Base-by-base conservation (phyloP, 1,284 basidiomycete genomes). In the Fomitopsis palustris region DNA sequence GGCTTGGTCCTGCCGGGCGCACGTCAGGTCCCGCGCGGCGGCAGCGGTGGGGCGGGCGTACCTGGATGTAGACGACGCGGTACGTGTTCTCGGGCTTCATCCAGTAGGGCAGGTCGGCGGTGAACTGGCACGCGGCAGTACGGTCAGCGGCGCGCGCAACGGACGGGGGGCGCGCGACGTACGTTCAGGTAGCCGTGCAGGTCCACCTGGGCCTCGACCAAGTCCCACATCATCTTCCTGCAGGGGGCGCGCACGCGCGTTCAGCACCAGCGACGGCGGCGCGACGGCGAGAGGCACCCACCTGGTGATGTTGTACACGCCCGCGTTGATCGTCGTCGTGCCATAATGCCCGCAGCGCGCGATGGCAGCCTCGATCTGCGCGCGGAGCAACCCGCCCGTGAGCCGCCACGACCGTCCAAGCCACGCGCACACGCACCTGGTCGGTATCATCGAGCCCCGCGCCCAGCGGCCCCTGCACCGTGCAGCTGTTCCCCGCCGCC, bases 161-260 rank as follows among this genome's bases (percentile, higher is more conserved):
- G 35, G 35, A 35, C 16, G 9, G 35, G 3, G 35, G 35, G 35
- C 4, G 35, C 35, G 14, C 27, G 19, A 21, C 73, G 63, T 54
- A 82, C 82, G 63, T 77, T 85, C 14, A 88, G 71, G 61, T 73
- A 76, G 1, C 85, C 86, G 57, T 80, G 77, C 9, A 88, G 69
- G 61, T 85, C 81, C 3, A 88, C 79, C 10, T 69, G 76, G 2
- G 83, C 72, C 21, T 77, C 72, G n/a, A 74, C 70, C 16, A 88
- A 74, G 58, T 84, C 71, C 84, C 84, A 86, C 1, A 76, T 80
- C 82, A 86, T 83, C 65, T 84, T 85, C 60, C 84, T 84, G 42
- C 53, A 31, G n/a, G n/a, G n/a, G n/a, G n/a, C n/a, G n/a, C n/a
- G n/a, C 60, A 54, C 9, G 63, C 55, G 6, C 35, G 16, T 9